Evolutionary conservation across 345 rosid genomes (phyloP).

Genomic region (Kandelia obovata): DNA sequence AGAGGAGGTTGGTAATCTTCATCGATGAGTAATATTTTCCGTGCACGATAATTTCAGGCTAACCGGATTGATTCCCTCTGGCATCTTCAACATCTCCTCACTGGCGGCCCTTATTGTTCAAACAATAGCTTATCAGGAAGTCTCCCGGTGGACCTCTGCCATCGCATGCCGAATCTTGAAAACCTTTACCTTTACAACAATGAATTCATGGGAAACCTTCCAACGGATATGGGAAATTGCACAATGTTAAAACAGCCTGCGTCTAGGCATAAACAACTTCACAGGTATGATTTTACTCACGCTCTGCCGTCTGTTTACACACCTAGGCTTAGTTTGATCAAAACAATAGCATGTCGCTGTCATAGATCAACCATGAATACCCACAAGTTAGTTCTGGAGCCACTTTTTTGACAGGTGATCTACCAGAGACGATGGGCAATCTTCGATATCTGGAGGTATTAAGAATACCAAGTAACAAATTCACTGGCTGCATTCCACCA

Average conservation of each 20-base stretch:
- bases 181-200: background rate
- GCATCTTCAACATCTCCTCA: background rate
- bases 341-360: no score
- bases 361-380: no score
- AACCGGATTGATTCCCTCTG: background rate
- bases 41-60: background rate
- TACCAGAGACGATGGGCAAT: background rate
- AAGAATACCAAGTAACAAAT: background rate
- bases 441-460: background rate
- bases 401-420: background rate
- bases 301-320: background rate
- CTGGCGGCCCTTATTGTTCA: background rate
- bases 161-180: background rate
- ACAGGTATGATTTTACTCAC: background rate
- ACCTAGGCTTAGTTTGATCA: no score
- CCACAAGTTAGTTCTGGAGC: background rate
- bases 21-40: background rate
- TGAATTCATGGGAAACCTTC: background rate
- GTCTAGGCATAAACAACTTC: background rate
- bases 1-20: background rate
- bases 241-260: background rate
- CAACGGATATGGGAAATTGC: background rate
- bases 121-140: constrained; percentile 8
- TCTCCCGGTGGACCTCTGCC: constrained; percentile 3
- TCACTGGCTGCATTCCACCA: background rate